Percentiles rank a stretch among this genome's conserved stretches.
phyloP scores from a whole-genome alignment of 2,329 filamentous ascomycete genomes.

The Aspergillus calidoustus region DNA sequence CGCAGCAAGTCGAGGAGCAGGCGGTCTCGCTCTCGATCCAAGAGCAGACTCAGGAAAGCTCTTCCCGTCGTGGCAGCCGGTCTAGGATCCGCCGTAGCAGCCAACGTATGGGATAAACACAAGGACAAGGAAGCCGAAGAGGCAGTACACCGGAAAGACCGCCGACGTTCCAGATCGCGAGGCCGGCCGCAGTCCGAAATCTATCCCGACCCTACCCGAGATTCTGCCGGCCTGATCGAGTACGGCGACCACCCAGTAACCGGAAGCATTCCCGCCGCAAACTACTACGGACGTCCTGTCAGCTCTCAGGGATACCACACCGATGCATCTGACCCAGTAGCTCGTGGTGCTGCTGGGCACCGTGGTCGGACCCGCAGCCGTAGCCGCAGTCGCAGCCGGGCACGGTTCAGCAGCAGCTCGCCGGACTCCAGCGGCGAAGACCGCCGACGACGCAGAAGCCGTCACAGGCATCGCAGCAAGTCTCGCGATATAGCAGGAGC shows the following conservation, averaged over 20 bases:
- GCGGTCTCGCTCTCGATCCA: constrained; percentile 56
- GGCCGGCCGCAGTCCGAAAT: constrained; percentile 45
- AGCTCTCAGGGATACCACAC: constrained; percentile 46
- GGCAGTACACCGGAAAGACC: constrained; percentile 37
- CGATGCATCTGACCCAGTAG: constrained; percentile 49
- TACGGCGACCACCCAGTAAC: constrained; percentile 68
- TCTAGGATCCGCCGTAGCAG: constrained; percentile 63
- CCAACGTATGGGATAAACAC: constrained; percentile 66
- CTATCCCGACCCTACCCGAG: constrained; percentile 46
- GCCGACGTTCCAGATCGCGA: constrained; percentile 53
- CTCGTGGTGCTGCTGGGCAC: constrained; percentile 32
- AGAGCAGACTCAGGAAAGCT: constrained; percentile 60
- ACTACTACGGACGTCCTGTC: constrained; percentile 51
- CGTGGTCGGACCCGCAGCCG: constrained; percentile 53
- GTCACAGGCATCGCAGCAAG: constrained; percentile 42
- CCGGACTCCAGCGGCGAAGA: constrained; percentile 43
- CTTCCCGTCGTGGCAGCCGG: constrained; percentile 66
- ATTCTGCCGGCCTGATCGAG: constrained; percentile 62
- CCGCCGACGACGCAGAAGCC: constrained; percentile 35
- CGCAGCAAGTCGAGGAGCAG: constrained; percentile 61
- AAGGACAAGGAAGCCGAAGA: constrained; percentile 58
- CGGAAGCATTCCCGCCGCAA: constrained; percentile 55
- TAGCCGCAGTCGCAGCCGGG: constrained; percentile 48
- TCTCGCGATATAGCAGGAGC: constrained; percentile 56
- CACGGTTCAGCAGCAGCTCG: constrained; percentile 40